Percentiles rank a stretch among this genome's conserved stretches.
Evolutionary conservation across 768 basidiomycete genomes (phyloP).

Genomic region (Kwoniella sp.): DNA sequence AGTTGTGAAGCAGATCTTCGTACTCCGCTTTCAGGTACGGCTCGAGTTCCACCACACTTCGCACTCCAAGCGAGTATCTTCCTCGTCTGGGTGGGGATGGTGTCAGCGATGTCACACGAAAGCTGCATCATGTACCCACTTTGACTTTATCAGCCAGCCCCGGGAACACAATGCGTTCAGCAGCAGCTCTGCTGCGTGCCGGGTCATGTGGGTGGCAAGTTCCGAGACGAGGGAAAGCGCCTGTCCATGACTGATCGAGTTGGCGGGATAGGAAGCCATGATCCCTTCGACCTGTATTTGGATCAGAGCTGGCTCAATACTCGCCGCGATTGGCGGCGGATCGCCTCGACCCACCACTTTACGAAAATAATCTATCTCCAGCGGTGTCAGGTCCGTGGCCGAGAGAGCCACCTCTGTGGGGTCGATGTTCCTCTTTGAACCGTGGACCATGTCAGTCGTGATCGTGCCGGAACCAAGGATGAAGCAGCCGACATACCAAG

Average conservation of each 20-base stretch:
- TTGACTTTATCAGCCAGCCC: conserved; percentile 43
- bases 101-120: conserved; percentile 4
- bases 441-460: background rate
- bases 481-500: conserved; percentile 26
- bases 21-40: conserved; percentile 31
- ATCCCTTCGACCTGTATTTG: conserved; percentile 32
- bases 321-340: no score
- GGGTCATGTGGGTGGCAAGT: conserved; percentile 24
- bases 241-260: conserved; percentile 37
- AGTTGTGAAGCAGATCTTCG: conserved; percentile 35
- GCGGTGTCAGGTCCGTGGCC: conserved; percentile 35
- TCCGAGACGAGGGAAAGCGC: conserved; percentile 24
- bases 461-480: background rate
- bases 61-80: conserved; percentile 32
- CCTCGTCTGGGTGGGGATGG: conserved; percentile 23
- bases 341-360: conserved; percentile 41
- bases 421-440: conserved; percentile 37
- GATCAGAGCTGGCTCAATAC: background rate
- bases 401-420: conserved; percentile 20
- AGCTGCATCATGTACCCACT: conserved; percentile 20
- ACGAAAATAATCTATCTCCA: conserved; percentile 40
- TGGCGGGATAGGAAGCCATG: conserved; percentile 44
- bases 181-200: conserved; percentile 28
- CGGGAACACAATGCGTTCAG: conserved; percentile 37
- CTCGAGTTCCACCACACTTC: conserved; percentile 39